A percentile compares a stretch with the other conserved stretches of the same genome.
phyloP scores from a whole-genome alignment of 192 early-diverging fungal species.

The Coemansia sp. region DNA sequence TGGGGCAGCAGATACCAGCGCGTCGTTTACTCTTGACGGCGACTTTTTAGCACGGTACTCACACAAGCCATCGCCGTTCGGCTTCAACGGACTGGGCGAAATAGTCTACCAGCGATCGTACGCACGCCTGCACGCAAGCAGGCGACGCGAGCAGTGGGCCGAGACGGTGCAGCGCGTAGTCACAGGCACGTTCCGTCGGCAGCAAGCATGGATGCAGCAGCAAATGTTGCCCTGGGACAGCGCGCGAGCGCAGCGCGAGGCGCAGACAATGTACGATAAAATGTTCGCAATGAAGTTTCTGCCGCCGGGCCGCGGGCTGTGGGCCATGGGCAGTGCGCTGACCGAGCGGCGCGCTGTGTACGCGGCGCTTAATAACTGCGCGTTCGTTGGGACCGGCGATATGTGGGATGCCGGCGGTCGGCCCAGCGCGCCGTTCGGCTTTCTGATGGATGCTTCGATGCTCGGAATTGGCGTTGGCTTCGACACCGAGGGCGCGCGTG shows the following conservation, averaged over 20 bases:
- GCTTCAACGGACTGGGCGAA: slow-evolving; percentile 54
- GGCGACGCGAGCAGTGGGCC: slow-evolving; percentile 39
- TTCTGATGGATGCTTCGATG: slow-evolving; percentile 54
- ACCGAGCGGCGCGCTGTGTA: slow-evolving; percentile 48
- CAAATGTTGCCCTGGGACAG: slow-evolving; percentile 40
- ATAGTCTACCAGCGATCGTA: slow-evolving; percentile 54
- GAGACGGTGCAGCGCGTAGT: slow-evolving; percentile 53
- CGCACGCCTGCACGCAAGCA: slow-evolving; percentile 36
- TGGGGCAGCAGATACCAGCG: not conserved
- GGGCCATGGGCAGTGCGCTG: slow-evolving; percentile 53
- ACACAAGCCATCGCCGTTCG: slow-evolving; percentile 32
- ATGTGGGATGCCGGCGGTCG: slow-evolving; percentile 48
- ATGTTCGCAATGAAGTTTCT: slow-evolving; percentile 56
- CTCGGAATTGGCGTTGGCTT: slow-evolving; percentile 57
- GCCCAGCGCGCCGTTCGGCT: slow-evolving; percentile 35
- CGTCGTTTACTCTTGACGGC: slow-evolving; percentile 1
- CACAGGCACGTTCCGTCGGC: slow-evolving; percentile 53
- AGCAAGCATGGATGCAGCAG: slow-evolving; percentile 33
- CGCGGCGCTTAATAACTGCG: slow-evolving; percentile 54
- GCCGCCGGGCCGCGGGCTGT: slow-evolving; percentile 52
- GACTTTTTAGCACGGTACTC: slow-evolving; percentile 8
- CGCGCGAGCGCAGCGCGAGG: slow-evolving; percentile 29
- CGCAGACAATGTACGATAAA: slow-evolving; percentile 52
- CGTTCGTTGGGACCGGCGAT: slow-evolving; percentile 49
- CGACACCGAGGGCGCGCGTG: slow-evolving; percentile 45